Evolutionary conservation across 2,329 filamentous ascomycete genomes (phyloP).

Genomic region (Ophiostoma himal-ulmi): DNA sequence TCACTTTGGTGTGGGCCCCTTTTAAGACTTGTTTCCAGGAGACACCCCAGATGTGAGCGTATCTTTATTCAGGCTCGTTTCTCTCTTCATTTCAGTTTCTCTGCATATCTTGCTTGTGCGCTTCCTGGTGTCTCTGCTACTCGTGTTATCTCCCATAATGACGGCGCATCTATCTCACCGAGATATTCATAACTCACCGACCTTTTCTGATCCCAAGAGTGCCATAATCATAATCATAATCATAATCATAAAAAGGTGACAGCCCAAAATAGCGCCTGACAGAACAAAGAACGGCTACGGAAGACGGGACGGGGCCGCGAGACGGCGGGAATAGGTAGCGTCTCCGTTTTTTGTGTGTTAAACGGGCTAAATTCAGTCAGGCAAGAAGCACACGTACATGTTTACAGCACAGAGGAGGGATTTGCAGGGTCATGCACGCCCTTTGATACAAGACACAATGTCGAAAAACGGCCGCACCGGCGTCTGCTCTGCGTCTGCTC

Average conservation of each 20-base stretch:
- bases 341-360: slow-evolving; percentile 1
- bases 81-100: not conserved
- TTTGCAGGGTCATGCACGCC: slow-evolving; percentile 10
- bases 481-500: too few species aligned
- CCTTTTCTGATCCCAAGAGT: not conserved
- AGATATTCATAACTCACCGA: not conserved
- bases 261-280: not conserved
- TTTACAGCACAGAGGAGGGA: not conserved
- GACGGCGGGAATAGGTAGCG: slow-evolving; percentile 7
- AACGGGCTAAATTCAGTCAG: not conserved
- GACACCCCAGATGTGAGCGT: not conserved
- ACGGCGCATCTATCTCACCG: not conserved
- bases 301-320: slow-evolving; percentile 13
- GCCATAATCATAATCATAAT: too few species aligned
- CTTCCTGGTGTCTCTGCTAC: not conserved
- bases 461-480: not conserved
- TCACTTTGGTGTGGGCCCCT: not conserved
- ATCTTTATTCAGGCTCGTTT: not conserved
- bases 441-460: not conserved
- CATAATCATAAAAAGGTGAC: too few species aligned
- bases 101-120: not conserved
- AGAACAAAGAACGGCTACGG: slow-evolving; percentile 6
- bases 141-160: not conserved
- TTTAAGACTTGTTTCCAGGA: not conserved
- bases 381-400: too few species aligned